Conservation (phyloP, 2,329 filamentous ascomycete genomes). For the Trichophyton mentagrophytes region DNA sequence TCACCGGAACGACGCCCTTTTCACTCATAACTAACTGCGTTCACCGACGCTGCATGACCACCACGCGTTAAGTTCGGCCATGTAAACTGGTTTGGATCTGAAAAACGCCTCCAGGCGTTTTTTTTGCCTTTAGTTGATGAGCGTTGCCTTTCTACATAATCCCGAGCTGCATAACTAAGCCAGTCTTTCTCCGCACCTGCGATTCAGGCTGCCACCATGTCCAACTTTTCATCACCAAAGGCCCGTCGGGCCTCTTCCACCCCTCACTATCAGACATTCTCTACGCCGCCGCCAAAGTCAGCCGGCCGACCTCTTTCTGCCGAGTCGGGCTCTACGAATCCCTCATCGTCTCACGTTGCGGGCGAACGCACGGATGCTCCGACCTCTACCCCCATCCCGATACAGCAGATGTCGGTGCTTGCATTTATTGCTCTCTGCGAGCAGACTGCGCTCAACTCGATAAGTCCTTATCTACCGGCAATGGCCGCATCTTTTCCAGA, state of each 20-base stretch:
- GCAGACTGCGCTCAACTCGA: conserved; percentile 93
- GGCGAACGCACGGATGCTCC: background rate
- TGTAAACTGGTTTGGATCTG: background rate
- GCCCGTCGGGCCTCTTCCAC: conserved; percentile 17
- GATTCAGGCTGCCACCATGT: background rate
- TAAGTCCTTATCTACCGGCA: conserved; percentile 83
- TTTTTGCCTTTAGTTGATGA: background rate
- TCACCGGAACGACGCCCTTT: background rate
- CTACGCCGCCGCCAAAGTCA: conserved; percentile 35
- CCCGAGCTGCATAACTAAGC: background rate
- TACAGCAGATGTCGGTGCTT: conserved; percentile 67
- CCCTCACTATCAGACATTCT: conserved; percentile 38
- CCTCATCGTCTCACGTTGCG: background rate
- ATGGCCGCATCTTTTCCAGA: conserved; percentile 83
- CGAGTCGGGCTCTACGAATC: conserved; percentile 28
- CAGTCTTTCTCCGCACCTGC: background rate
- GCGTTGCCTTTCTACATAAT: background rate
- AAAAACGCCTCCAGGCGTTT: conserved; percentile 1
- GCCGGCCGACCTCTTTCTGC: conserved; percentile 33
- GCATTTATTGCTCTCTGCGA: conserved; percentile 83
- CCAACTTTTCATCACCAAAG: background rate
- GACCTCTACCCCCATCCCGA: conserved; percentile 59
- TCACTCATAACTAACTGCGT: too few species aligned
- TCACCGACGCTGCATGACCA: background rate
- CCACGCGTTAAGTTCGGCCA: background rate